Conservation (phyloP, 2,329 filamentous ascomycete genomes). For the Chrysoporthe deuterocubensis region DNA sequence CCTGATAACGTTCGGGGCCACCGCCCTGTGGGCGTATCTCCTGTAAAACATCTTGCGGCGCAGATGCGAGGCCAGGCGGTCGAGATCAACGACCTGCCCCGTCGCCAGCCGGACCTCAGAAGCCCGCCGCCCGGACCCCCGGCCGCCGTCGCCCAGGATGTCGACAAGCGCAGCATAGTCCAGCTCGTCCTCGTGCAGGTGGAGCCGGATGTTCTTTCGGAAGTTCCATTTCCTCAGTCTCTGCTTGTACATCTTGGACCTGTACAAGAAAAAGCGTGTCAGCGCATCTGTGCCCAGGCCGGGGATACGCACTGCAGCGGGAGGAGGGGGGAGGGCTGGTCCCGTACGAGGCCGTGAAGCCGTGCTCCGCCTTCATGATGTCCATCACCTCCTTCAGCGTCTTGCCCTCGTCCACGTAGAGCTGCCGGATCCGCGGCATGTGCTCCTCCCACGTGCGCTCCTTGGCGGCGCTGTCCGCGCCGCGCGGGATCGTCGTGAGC, state of each 20-base stretch:
- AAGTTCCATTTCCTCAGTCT: slow-evolving; percentile 9
- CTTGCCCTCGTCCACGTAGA: slow-evolving; percentile 26
- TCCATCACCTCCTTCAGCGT: slow-evolving; percentile 27
- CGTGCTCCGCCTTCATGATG: slow-evolving; percentile 22
- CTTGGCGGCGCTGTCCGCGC: not conserved
- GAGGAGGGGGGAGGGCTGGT: no score
- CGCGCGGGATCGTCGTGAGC: not conserved
- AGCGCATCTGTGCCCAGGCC: not conserved
- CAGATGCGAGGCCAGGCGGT: slow-evolving; percentile 13
- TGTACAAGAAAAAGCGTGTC: not conserved
- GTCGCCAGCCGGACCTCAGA: slow-evolving; percentile 1
- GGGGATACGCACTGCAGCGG: no score
- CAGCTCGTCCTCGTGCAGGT: not conserved
- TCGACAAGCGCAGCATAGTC: not conserved
- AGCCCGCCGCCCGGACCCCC: no score
- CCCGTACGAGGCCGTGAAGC: slow-evolving; percentile 24
- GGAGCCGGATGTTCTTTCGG: slow-evolving; percentile 21
- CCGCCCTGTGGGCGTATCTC: not conserved
- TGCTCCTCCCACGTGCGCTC: slow-evolving; percentile 14
- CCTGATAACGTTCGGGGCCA: not conserved
- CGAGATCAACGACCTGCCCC: slow-evolving; percentile 19
- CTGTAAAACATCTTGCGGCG: slow-evolving; percentile 4
- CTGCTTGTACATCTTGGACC: slow-evolving; percentile 23
- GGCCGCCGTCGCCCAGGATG: not conserved
- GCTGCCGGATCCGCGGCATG: slow-evolving; percentile 22